Percentiles rank a stretch among this genome's conserved stretches.
Conservation (phyloP, 2,329 filamentous ascomycete species). For the Phaeosphaeria sp. region DNA sequence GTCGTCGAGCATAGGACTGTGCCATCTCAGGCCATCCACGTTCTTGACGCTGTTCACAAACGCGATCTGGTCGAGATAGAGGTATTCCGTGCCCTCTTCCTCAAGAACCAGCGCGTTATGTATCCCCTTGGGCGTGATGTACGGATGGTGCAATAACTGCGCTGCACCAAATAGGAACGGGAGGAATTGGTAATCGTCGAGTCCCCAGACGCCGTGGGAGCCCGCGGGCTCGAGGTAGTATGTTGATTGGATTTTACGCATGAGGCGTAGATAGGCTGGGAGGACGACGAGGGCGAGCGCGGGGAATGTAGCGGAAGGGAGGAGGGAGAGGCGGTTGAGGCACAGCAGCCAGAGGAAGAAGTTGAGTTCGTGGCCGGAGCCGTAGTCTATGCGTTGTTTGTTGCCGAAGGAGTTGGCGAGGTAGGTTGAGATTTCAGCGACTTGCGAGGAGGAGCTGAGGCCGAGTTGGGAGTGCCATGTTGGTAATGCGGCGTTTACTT, state of each 20-base stretch:
- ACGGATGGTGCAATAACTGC: conserved; percentile 70
- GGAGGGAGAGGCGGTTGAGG: conserved; percentile 76
- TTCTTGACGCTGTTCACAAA: conserved; percentile 98
- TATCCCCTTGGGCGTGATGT: conserved; percentile 65
- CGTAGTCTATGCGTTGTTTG: conserved; percentile 83
- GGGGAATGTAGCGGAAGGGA: conserved; percentile 72
- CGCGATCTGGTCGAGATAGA: conserved; percentile 90
- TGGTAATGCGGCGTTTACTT: conserved; percentile 56
- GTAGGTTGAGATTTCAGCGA: conserved; percentile 79
- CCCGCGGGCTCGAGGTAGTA: conserved; percentile 90
- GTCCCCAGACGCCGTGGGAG: conserved; percentile 60
- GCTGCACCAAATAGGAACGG: conserved; percentile 59
- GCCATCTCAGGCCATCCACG: conserved; percentile 92
- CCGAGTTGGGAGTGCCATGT: conserved; percentile 71
- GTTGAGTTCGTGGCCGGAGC: conserved; percentile 96
- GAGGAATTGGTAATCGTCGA: conserved; percentile 62
- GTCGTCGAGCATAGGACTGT: conserved; percentile 97
- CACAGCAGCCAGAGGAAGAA: conserved; percentile 97
- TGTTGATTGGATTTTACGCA: conserved; percentile 86
- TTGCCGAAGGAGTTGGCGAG: conserved; percentile 86
- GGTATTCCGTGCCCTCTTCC: conserved; percentile 80
- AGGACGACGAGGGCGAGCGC: conserved; percentile 80
- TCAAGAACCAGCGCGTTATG: conserved; percentile 89
- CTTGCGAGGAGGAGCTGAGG: conserved; percentile 59
- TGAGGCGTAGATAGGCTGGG: conserved; percentile 79